Percentiles rank a stretch among this genome's conserved stretches.
phyloP scores from a whole-genome alignment of 2,329 filamentous ascomycete genomes.

The Penicillium polonicum region DNA sequence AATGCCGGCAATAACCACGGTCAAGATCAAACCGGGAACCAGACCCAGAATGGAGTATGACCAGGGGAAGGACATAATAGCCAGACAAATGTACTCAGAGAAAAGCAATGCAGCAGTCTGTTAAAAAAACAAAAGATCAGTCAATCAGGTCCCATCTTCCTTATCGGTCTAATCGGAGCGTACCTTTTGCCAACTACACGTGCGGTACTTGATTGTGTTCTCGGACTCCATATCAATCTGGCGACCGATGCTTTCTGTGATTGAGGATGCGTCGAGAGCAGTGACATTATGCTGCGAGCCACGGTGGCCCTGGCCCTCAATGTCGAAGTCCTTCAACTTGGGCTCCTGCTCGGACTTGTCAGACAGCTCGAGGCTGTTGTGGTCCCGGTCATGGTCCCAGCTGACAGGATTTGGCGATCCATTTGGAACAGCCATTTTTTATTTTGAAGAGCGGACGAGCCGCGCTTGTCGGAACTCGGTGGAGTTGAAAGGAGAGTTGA shows the following conservation, averaged over 20 bases:
- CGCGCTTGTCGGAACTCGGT: constrained; percentile 35
- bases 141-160: neutral
- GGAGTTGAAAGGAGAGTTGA: constrained; percentile 26
- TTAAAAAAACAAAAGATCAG: constrained; percentile 11
- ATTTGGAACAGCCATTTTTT: constrained; percentile 39
- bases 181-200: constrained; percentile 89
- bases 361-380: constrained; percentile 20
- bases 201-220: constrained; percentile 84
- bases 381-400: constrained; percentile 15
- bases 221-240: constrained; percentile 76
- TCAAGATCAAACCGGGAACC: constrained; percentile 82
- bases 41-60: constrained; percentile 86
- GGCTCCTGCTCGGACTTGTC: constrained; percentile 25
- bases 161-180: constrained; percentile 15
- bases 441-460: constrained; percentile 35
- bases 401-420: constrained; percentile 19
- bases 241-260: constrained; percentile 53
- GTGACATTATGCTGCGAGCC: constrained; percentile 19
- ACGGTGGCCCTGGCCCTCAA: constrained; percentile 29
- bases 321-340: constrained; percentile 32
- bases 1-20: constrained; percentile 70
- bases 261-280: constrained; percentile 36
- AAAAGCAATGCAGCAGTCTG: constrained; percentile 85
- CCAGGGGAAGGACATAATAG: constrained; percentile 94
- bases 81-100: constrained; percentile 90